Evolutionary conservation across 108 stramenopile genomes (phyloP).

Genomic region (Fragilaria radians): DNA sequence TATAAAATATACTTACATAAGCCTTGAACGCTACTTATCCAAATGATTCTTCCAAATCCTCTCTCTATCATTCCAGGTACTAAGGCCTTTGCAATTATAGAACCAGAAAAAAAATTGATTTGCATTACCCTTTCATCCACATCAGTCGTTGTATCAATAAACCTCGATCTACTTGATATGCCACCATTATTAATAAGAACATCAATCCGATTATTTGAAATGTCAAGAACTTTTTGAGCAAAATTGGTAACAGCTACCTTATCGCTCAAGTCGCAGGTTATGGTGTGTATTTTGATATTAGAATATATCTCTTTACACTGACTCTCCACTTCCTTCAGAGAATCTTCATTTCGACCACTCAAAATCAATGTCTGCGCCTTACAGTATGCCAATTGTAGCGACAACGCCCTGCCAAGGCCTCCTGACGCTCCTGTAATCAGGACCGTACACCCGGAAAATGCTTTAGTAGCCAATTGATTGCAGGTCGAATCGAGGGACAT

Average conservation of each 20-base stretch:
- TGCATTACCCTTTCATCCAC: slow-evolving; percentile 76
- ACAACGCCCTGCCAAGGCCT: slow-evolving; percentile 55
- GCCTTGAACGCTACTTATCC: slow-evolving; percentile 74
- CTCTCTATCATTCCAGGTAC: slow-evolving; percentile 66
- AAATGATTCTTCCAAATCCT: slow-evolving; percentile 44
- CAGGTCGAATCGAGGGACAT: background rate
- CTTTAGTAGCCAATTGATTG: background rate
- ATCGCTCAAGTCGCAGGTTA: slow-evolving; percentile 53
- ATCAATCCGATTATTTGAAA: slow-evolving; percentile 29
- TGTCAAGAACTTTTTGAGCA: slow-evolving; percentile 21
- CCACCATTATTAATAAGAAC: slow-evolving; percentile 77
- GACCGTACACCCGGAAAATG: slow-evolving; percentile 18
- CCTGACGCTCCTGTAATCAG: slow-evolving; percentile 76
- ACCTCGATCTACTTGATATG: slow-evolving; percentile 65
- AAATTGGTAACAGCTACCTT: slow-evolving; percentile 33
- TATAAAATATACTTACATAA: slow-evolving; percentile 20
- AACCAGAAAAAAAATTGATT: slow-evolving; percentile 77
- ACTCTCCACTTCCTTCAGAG: slow-evolving; percentile 36
- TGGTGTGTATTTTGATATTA: slow-evolving; percentile 19
- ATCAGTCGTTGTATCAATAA: slow-evolving; percentile 58
- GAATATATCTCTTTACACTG: slow-evolving; percentile 34
- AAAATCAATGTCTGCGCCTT: slow-evolving; percentile 36
- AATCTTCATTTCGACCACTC: slow-evolving; percentile 44
- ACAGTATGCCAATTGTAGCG: slow-evolving; percentile 46
- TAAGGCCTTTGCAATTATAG: slow-evolving; percentile 48